Evolutionary conservation across 805 yeast genomes (phyloP).

Genomic region (Pichia gijzeniarum): DNA sequence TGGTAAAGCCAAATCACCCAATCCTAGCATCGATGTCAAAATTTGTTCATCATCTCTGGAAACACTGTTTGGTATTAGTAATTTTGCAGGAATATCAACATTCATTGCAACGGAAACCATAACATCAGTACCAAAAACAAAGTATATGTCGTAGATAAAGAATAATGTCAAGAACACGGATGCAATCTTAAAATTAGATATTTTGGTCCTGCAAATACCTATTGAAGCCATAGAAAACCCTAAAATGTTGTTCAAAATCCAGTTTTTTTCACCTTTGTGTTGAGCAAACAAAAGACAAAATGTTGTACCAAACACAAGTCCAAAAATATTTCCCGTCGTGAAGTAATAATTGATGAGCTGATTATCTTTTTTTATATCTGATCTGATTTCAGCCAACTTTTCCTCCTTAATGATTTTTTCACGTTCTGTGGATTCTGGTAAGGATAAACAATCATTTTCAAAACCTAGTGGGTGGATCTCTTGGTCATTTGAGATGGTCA

Average conservation of each 20-base stretch:
- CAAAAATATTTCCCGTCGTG: conserved; percentile 27
- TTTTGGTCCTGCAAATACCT: conserved; percentile 33
- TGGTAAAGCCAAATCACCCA: conserved; percentile 64
- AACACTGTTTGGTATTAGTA: conserved; percentile 36
- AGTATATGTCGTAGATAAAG: conserved; percentile 57
- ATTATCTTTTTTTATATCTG: conserved; percentile 20
- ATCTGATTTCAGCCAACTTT: conserved; percentile 18
- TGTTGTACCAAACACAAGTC: conserved; percentile 17
- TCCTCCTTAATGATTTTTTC: conserved; percentile 27
- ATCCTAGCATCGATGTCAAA: conserved; percentile 42
- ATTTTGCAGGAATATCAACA: conserved; percentile 49
- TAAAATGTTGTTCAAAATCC: conserved; percentile 41
- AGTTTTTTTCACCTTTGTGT: conserved; percentile 31
- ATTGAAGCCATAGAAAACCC: conserved; percentile 39
- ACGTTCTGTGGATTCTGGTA: conserved; percentile 28
- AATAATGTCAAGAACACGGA: conserved; percentile 40
- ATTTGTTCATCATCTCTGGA: conserved; percentile 18
- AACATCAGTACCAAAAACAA: conserved; percentile 56
- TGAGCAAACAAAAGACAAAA: conserved; percentile 16
- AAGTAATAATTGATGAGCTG: conserved; percentile 33
- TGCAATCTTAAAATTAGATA: conserved; percentile 43
- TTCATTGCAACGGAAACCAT: conserved; percentile 58
- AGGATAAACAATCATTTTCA: conserved; percentile 25
- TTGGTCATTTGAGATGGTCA: conserved; percentile 36
- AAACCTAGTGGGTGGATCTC: conserved; percentile 34